These are phyloP conservation scores for Nigrospora sphaerica DNA, from an alignment of 2,329 filamentous ascomycete species.

Conservation along the genomic window DNA sequence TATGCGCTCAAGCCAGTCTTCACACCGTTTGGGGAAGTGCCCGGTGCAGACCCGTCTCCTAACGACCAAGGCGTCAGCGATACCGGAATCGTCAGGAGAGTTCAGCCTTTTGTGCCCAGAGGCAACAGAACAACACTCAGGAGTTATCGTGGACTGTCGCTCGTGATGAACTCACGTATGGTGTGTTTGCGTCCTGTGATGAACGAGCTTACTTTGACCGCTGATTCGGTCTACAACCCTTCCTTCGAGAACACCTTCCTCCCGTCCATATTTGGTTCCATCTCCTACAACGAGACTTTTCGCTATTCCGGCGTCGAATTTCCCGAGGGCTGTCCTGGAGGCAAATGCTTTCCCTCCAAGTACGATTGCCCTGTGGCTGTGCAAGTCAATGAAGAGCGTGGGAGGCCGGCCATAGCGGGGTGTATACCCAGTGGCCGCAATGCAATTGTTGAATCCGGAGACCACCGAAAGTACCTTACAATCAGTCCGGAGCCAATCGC, in stretches of 20 bases:
- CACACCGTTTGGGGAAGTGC: neutral
- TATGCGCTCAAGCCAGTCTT: neutral
- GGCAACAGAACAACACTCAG: neutral
- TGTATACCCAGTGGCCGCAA: neutral
- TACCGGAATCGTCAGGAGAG: neutral
- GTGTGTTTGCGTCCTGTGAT: neutral
- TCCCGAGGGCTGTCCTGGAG: neutral
- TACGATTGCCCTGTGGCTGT: neutral
- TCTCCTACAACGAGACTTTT: neutral
- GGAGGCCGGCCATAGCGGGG: neutral
- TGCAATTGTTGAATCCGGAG: neutral
- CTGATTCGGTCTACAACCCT: neutral
- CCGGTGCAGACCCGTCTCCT: neutral
- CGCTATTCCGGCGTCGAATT: neutral
- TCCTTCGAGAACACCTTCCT: neutral
- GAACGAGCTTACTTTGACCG: neutral
- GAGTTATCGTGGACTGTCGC: neutral
- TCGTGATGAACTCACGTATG: neutral
- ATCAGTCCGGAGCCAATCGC: neutral
- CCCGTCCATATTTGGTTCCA: neutral
- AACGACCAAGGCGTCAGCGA: neutral
- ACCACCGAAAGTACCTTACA: neutral
- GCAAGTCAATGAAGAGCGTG: neutral
- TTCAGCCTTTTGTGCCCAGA: neutral
- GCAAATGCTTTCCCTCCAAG: neutral